Base-by-base conservation (phyloP, 2,329 filamentous ascomycete species). In the Claviceps pusilla region DNA sequence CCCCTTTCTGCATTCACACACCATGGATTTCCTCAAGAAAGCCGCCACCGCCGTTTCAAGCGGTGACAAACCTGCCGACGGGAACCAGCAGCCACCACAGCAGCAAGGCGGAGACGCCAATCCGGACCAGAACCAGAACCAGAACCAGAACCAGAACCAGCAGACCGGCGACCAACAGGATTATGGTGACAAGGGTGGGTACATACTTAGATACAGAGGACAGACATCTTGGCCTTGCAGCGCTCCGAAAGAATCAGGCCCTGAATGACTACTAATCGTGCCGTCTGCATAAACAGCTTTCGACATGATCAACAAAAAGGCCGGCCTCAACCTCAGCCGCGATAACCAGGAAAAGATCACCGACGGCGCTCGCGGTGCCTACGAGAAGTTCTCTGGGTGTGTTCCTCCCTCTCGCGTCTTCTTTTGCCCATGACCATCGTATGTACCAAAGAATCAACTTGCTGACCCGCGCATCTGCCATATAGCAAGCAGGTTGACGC, bases 21-120 rank as follows among this genome's bases (percentile, higher is more conserved):
- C 24, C 14, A 48, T 71, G 69, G 68, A 71, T 66, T 68, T 69
- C 59, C n/a, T 71, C 64, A 70, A 70, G 61, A 66, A 68, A 50
- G 65, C 66, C 54, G 60, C 61, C 54, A 48, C 58, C 51, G 54
- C 57, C 50, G 50, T 51, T 52, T 53, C 59, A 52, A 43, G 43
- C 35, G 50, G 49, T 49, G 43, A 51, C 31, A 19, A 35, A 12
- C 35, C 24, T 1, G 24, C 16, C 47, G 37, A 43, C 35, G 39
- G 51, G 37, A 16, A 37, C 16, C 28, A 54, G 39, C 19, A 57
- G 47, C 50, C 48, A n/a, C 47, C 56, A 14, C 56, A 61, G 41
- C 52, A 59, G 47, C 53, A 58, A n/a, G 53, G 59, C 54, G 50
- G 37, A 39, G 48, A 51, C 35, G 42, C 35, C 43, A 46, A 46